Percentiles rank a stretch among this genome's conserved stretches.
phyloP scores from a whole-genome alignment of 805 yeast genomes.

The Grigorovia transvaalensis region DNA sequence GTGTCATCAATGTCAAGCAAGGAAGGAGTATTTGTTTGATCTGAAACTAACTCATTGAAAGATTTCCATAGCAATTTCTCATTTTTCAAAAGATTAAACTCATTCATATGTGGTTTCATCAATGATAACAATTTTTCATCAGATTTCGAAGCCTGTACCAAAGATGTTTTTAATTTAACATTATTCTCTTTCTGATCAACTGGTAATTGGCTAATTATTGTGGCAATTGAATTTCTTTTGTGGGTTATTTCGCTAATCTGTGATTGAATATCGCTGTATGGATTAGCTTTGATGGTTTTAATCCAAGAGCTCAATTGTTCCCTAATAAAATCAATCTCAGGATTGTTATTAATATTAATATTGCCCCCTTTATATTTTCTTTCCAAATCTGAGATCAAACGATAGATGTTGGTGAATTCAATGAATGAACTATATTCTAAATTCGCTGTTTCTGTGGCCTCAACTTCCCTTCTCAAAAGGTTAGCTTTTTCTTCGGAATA shows the following conservation, averaged over 20 bases:
- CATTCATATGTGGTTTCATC: constrained; percentile 34
- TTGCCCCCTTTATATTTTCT: constrained; percentile 25
- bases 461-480: constrained; percentile 61
- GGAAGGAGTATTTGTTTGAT: constrained; percentile 25
- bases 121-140: constrained; percentile 45
- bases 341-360: constrained; percentile 10
- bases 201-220: constrained; percentile 26
- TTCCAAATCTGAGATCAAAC: constrained; percentile 46
- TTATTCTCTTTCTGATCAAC: constrained; percentile 44
- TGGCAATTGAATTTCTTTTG: constrained; percentile 30
- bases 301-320: constrained; percentile 26
- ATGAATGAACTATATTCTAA: constrained; percentile 70
- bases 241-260: constrained; percentile 31
- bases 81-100: constrained; percentile 34
- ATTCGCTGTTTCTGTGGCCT: constrained; percentile 63
- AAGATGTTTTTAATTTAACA: constrained; percentile 45
- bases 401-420: constrained; percentile 72
- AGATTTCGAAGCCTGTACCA: constrained; percentile 50
- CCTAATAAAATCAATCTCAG: constrained; percentile 21
- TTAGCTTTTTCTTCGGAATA: constrained; percentile 87
- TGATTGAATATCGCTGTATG: constrained; percentile 18
- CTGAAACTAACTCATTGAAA: constrained; percentile 22
- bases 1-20: constrained; percentile 62
- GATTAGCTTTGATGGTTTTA: constrained; percentile 16
- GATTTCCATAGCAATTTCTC: constrained; percentile 35